A percentile compares a stretch with the other conserved stretches of the same genome.
These are phyloP conservation scores for Tephrocybe rancida DNA, from an alignment of 768 basidiomycete species.

Conservation along the genomic window DNA sequence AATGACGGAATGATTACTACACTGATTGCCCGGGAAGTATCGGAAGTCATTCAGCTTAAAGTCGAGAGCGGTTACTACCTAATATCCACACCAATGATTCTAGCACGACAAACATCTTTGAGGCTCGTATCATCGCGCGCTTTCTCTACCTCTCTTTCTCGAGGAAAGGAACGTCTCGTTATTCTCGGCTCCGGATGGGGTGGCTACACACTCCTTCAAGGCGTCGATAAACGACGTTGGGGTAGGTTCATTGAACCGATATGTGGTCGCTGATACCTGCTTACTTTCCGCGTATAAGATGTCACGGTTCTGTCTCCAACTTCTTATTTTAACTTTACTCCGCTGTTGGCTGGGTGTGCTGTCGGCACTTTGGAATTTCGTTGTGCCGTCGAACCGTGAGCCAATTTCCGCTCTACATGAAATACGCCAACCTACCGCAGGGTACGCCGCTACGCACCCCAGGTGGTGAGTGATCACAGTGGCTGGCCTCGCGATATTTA, in stretches of 20 bases:
- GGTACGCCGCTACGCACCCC: slow-evolving; percentile 15
- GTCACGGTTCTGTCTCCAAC: slow-evolving; percentile 69
- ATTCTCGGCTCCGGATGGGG: slow-evolving; percentile 82
- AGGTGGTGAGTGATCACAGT: slow-evolving; percentile 5
- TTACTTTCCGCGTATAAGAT: slow-evolving; percentile 37
- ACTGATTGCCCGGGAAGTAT: slow-evolving; percentile 6
- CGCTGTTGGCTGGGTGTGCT: slow-evolving; percentile 67
- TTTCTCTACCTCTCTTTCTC: slow-evolving; percentile 8
- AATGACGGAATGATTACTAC: slow-evolving; percentile 2
- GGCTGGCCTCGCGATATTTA: neutral
- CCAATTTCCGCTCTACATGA: slow-evolving; percentile 1
- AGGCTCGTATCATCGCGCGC: neutral
- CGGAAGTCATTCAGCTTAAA: slow-evolving; percentile 1
- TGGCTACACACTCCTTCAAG: slow-evolving; percentile 68
- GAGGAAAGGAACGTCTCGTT: slow-evolving; percentile 50
- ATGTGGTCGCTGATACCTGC: neutral
- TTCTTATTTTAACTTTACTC: slow-evolving; percentile 70
- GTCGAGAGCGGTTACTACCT: neutral
- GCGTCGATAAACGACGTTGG: slow-evolving; percentile 73
- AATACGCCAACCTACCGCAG: neutral
- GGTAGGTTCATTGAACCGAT: slow-evolving; percentile 38
- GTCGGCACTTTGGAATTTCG: slow-evolving; percentile 87
- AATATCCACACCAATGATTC: neutral
- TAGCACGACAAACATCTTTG: neutral
- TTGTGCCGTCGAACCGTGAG: slow-evolving; percentile 81